Base-by-base conservation (phyloP, 2,329 filamentous ascomycete species). In the Hypoxylon sp. region DNA sequence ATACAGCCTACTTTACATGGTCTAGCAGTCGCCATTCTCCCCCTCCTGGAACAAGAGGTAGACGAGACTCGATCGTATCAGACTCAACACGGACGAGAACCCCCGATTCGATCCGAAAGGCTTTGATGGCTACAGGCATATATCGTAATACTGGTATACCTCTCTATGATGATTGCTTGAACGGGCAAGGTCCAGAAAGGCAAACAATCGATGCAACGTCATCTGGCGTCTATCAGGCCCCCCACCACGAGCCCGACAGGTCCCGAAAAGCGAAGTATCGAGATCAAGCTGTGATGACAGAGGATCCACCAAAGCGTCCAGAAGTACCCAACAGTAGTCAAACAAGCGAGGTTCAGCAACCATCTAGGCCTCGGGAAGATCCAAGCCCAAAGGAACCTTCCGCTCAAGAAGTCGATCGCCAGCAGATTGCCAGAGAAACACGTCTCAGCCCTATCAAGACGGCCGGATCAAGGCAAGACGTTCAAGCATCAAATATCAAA, bases 1-100 rank as follows among this genome's bases (percentile, higher is more conserved):
- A 58, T 12, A 64, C 61, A 7, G 59, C 58, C 25, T 66, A 63
- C 35, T 60, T 65, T 12, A 67, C 62, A 15, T 67, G 64, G 65
- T 62, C 64, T 5, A 63, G 43, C 11, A 67, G 59, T 51, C 59
- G 55, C 4, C 21, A 54, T 11, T 64, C 62, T 2, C 55, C 55
- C 6, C 40, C 19, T 16, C 41, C 21, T 5, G 31, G n/a, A 13
- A 15, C 16, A n/a, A 20, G 21, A 11, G 45, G 35, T 20, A 25
- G 31, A 7, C 42, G 16, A 36, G 29, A 23, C 6, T 25, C 37
- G 25, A 25, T 38, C 7, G 23, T 19, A 26, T 30, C 55, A 21
- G 42, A 49, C 25, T 53, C 53, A 19, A 13, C 42, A 34, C 43
- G 48, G 31, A 55, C 59, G 13, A 43, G 30, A 6, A 66, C 63